Conservation (phyloP, 306 rosid species). For the Citrullus amarus region DNA sequence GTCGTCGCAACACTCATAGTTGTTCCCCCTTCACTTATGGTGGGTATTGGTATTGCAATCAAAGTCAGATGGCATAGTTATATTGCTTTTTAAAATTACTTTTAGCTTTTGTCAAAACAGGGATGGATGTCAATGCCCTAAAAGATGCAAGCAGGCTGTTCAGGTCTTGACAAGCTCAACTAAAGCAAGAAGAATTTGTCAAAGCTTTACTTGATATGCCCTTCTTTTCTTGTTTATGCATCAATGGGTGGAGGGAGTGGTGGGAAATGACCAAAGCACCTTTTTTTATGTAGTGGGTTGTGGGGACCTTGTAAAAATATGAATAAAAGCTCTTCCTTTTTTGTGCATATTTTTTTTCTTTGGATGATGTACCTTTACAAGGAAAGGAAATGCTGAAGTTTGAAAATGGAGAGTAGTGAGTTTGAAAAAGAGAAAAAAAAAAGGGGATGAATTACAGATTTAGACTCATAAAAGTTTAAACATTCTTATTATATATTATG, state of each 20-base stretch:
- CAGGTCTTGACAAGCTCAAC: slow-evolving; percentile 42
- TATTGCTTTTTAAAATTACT: slow-evolving; percentile 29
- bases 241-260: slow-evolving; percentile 51
- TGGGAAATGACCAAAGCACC: slow-evolving; percentile 75
- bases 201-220: slow-evolving; percentile 55
- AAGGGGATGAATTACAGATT: not conserved
- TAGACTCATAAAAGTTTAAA: too few species aligned
- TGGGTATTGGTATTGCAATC: slow-evolving; percentile 49
- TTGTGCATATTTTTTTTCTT: not conserved
- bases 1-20: slow-evolving; percentile 35
- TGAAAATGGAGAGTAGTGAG: not conserved
- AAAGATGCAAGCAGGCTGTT: slow-evolving; percentile 33
- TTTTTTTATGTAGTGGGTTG: slow-evolving; percentile 52
- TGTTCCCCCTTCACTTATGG: slow-evolving; percentile 21
- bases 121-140: slow-evolving; percentile 54
- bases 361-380: slow-evolving; percentile 4
- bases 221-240: slow-evolving; percentile 24
- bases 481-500: too few species aligned
- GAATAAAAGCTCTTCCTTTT: slow-evolving; percentile 15
- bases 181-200: slow-evolving; percentile 51
- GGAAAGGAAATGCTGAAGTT: slow-evolving; percentile 1
- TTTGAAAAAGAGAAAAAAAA: not conserved
- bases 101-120: slow-evolving; percentile 47
- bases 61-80: slow-evolving; percentile 78
- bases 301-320: slow-evolving; percentile 59